Conservation (phyloP, 257 asterid species). For the Fraxinus cuspidata region DNA sequence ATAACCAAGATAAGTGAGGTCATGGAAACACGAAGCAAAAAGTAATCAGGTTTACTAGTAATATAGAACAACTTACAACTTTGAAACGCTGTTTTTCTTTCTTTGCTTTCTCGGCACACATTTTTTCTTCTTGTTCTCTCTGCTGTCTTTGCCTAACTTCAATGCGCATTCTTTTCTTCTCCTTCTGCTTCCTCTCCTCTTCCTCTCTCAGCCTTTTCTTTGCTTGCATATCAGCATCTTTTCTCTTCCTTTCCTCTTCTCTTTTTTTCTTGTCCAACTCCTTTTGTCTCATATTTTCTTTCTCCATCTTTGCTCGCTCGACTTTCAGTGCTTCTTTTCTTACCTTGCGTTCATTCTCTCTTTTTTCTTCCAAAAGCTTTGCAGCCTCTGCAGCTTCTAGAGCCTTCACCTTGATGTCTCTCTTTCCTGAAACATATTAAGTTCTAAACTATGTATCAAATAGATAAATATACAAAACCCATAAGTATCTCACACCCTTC, state of each 20-base stretch:
- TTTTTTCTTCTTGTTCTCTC: slow-evolving; percentile 65
- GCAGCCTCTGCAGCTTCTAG: slow-evolving; percentile 95
- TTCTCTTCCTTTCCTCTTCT: slow-evolving; percentile 77
- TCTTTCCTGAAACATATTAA: slow-evolving; percentile 62
- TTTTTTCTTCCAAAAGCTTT: slow-evolving; percentile 74
- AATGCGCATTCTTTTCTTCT: slow-evolving; percentile 67
- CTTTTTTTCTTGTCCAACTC: slow-evolving; percentile 73
- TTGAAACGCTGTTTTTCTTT: slow-evolving; percentile 47
- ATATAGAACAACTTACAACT: slow-evolving; percentile 28
- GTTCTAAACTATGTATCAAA: slow-evolving; percentile 24
- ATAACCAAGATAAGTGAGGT: slow-evolving; percentile 32
- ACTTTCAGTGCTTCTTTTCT: slow-evolving; percentile 82
- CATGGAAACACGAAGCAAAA: slow-evolving; percentile 22
- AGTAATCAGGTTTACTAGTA: slow-evolving; percentile 3
- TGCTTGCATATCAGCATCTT: slow-evolving; percentile 60
- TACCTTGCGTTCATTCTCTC: slow-evolving; percentile 66
- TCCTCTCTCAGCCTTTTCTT: slow-evolving; percentile 83
- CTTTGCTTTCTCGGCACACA: slow-evolving; percentile 48
- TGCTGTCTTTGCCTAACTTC: slow-evolving; percentile 55
- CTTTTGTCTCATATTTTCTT: slow-evolving; percentile 60
- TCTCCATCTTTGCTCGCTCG: slow-evolving; percentile 80
- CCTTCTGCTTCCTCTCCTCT: slow-evolving; percentile 73
- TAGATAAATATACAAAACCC: slow-evolving; percentile 1
- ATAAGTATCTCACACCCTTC: not conserved
- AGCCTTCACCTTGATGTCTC: slow-evolving; percentile 93